phyloP scores from a whole-genome alignment of 176 grass and related monocot species.

The Alopecurus myosuroides region DNA sequence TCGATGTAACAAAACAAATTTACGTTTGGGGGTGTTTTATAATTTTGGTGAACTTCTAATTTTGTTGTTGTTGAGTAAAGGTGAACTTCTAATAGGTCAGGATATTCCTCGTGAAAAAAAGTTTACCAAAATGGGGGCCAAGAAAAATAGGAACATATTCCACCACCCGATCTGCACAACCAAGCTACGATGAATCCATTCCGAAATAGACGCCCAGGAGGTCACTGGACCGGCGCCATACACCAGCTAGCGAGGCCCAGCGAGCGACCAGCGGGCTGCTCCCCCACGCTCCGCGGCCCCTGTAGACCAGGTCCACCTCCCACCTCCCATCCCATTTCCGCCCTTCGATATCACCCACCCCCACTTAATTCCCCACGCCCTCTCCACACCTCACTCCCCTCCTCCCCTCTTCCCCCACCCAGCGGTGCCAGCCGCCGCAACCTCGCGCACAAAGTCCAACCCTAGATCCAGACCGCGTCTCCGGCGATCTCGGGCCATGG shows the following conservation, averaged over 20 bases:
- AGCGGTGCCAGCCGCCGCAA: conserved; percentile 41
- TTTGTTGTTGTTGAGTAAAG: no score
- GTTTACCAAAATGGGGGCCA: background rate
- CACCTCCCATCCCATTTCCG: background rate
- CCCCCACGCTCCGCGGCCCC: conserved; percentile 12
- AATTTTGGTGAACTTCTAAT: no score
- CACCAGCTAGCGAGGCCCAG: background rate
- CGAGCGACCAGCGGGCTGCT: background rate
- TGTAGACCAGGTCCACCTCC: conserved; percentile 25
- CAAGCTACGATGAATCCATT: conserved; percentile 17
- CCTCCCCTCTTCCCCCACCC: background rate
- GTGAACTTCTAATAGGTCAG: no score
- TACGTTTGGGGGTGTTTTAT: no score
- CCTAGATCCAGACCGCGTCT: conserved; percentile 43
- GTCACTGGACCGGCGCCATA: conserved; percentile 26
- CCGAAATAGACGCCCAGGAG: background rate
- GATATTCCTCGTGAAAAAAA: no score
- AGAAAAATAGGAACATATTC: conserved; percentile 6
- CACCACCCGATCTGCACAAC: conserved; percentile 15
- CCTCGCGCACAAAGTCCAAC: conserved; percentile 22
- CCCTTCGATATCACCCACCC: conserved; percentile 37
- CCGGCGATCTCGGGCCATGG: conserved; percentile 67
- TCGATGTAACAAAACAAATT: no score
- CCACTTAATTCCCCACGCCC: conserved; percentile 18
- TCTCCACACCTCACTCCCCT: conserved; percentile 8